Conservation (phyloP, 768 basidiomycete genomes). For the Xanthoconium stramineum region DNA sequence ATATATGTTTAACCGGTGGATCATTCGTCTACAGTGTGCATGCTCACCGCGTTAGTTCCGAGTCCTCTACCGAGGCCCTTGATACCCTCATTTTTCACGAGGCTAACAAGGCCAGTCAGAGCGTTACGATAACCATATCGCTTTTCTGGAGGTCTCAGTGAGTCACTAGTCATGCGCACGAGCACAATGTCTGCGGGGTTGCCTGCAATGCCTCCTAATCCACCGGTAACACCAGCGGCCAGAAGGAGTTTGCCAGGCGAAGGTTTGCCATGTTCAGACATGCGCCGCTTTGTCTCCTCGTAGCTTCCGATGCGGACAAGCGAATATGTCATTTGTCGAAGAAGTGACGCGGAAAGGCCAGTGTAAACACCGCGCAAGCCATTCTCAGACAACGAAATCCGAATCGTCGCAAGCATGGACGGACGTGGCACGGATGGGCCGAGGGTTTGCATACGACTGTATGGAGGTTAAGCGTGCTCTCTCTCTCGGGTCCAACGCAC, state of each 20-base stretch:
- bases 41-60: constrained; percentile 69
- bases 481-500: constrained; percentile 20
- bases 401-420: constrained; percentile 64
- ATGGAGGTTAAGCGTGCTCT: constrained; percentile 2
- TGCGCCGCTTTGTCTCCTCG: constrained; percentile 64
- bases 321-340: constrained; percentile 91
- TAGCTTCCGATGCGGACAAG: constrained; percentile 82
- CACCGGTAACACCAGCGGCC: constrained; percentile 72
- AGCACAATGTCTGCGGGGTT: constrained; percentile 78
- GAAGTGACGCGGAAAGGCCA: constrained; percentile 76
- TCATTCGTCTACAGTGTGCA: background rate
- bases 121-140: constrained; percentile 79
- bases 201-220: constrained; percentile 77
- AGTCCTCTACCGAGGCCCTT: constrained; percentile 70
- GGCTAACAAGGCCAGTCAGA: constrained; percentile 61
- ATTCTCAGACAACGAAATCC: constrained; percentile 58
- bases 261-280: constrained; percentile 51
- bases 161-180: constrained; percentile 88
- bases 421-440: constrained; percentile 48
- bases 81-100: constrained; percentile 68
- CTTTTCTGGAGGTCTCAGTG: constrained; percentile 66
- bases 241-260: constrained; percentile 54
- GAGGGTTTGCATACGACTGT: constrained; percentile 80
- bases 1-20: constrained; percentile 6
- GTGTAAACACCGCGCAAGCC: constrained; percentile 77